Conservation (phyloP, 108 stramenopile species). For the Skeletonema potamos region DNA sequence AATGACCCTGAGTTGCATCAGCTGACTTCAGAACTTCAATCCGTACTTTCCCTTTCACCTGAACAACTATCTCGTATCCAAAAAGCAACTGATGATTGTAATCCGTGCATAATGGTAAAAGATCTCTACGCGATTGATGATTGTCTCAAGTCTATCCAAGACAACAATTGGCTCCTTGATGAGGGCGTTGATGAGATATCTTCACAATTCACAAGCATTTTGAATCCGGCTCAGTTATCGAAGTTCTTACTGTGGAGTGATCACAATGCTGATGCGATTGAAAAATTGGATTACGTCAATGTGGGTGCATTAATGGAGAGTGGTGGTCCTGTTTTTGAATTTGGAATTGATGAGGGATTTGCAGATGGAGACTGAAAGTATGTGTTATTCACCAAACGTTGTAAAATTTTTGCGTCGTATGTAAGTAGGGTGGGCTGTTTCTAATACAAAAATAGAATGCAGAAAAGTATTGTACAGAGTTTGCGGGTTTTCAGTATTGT, state of each 20-base stretch:
- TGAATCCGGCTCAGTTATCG: constrained; percentile 83
- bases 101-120: no score
- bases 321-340: constrained; percentile 64
- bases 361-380: constrained; percentile 28
- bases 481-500: background rate
- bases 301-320: constrained; percentile 12
- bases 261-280: constrained; percentile 83
- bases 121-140: constrained; percentile 66
- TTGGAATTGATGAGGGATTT: constrained; percentile 72
- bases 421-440: background rate
- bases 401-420: background rate
- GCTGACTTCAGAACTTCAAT: constrained; percentile 57
- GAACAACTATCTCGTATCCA: constrained; percentile 54
- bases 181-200: constrained; percentile 72
- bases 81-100: constrained; percentile 45
- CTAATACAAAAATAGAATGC: no score
- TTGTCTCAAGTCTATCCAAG: constrained; percentile 65
- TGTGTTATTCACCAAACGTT: background rate
- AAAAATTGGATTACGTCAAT: constrained; percentile 77
- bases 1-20: constrained; percentile 54
- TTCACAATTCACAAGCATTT: constrained; percentile 71
- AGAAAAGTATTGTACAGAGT: background rate
- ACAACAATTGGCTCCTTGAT: constrained; percentile 79
- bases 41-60: constrained; percentile 57
- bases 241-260: constrained; percentile 89